Evolutionary conservation across 352 stramenopile genomes (phyloP), one percentile per base, ranked within the genome.

Genomic region (Pythium guiyangense): DNA sequence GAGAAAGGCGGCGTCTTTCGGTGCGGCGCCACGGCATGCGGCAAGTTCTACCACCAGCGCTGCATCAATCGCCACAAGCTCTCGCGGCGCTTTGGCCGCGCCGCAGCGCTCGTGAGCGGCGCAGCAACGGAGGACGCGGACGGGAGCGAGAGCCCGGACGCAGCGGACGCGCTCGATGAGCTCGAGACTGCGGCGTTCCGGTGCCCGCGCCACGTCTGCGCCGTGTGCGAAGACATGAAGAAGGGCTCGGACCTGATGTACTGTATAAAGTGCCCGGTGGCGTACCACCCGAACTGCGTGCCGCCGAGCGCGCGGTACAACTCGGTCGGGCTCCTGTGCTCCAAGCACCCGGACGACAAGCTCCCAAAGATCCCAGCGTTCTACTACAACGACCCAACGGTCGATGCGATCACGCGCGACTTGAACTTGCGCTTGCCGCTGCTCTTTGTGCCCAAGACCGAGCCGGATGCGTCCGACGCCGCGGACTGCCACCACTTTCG

Each of bases 241-340:
- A 90, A 79, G 29, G 79, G 62, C 17, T 70, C 66, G 34, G 86
- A 93, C n/a, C 70, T 94, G 37, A 94, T 96, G 82, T 79, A 63
- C 56, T 98, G 94, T 67, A 71, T 98, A 27, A 83, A 96, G 59
- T 98, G 94, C 57, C 91, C 92, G 3, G 89, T 87, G 63, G 62
- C 90, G 31, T 98, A 97, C 69, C 94, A 98, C 58, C 77, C 94
- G 12, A 81, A 90, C 44, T 98, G 94, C 67, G 91, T 98, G 34
- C 88, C 92, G 18, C 92, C 92, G 0, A 92, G 77, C 63, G 79
- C 86, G 35, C 79, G 83, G 15, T 98, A 97, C 61, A 97, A 98
- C 63, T 93, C 95, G 47, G 61, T 98, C 26, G 94, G 83, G 15
- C 59, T 97, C 9, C 60, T 98, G 0, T 98, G 94, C 62, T 96